phyloP scores from a whole-genome alignment of 2,329 filamentous ascomycete species.

The Balansia obtecta region DNA sequence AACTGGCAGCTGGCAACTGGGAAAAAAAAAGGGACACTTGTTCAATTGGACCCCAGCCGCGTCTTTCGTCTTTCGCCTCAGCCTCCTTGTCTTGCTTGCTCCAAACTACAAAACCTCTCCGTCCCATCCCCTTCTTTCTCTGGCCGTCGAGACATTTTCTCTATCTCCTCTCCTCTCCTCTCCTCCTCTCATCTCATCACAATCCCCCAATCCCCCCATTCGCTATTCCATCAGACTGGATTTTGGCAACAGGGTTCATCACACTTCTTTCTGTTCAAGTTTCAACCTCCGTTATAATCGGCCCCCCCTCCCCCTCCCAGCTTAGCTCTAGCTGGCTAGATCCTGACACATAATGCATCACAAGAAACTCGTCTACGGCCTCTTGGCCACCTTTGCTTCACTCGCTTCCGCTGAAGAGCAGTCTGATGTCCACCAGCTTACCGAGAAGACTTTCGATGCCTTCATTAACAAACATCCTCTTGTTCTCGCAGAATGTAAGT shows the following conservation, averaged over 20 bases:
- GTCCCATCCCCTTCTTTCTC: conserved; percentile 13
- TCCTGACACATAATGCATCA: conserved; percentile 31
- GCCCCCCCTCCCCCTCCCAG: no score
- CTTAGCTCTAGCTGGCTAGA: neutral
- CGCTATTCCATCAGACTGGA: neutral
- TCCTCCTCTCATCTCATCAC: conserved; percentile 10
- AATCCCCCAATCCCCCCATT: no score
- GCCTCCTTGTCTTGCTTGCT: conserved; percentile 6
- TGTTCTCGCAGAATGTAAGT: conserved; percentile 86
- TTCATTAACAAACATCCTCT: conserved; percentile 81
- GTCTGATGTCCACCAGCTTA: conserved; percentile 78
- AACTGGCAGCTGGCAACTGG: neutral
- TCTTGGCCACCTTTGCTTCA: conserved; percentile 42
- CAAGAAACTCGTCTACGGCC: conserved; percentile 39
- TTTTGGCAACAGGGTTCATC: neutral
- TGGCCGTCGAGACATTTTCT: no score
- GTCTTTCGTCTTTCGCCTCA: conserved; percentile 10
- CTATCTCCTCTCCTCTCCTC: no score
- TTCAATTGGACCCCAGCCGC: conserved; percentile 26
- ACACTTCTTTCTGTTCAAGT: neutral
- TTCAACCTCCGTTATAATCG: neutral
- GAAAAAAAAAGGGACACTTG: conserved; percentile 29
- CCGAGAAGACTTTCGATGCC: conserved; percentile 72
- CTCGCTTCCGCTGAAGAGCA: conserved; percentile 41
- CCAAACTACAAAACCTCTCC: conserved; percentile 23